Conservation (phyloP, 2,329 filamentous ascomycete genomes). For the Aspergillus uvarum region DNA sequence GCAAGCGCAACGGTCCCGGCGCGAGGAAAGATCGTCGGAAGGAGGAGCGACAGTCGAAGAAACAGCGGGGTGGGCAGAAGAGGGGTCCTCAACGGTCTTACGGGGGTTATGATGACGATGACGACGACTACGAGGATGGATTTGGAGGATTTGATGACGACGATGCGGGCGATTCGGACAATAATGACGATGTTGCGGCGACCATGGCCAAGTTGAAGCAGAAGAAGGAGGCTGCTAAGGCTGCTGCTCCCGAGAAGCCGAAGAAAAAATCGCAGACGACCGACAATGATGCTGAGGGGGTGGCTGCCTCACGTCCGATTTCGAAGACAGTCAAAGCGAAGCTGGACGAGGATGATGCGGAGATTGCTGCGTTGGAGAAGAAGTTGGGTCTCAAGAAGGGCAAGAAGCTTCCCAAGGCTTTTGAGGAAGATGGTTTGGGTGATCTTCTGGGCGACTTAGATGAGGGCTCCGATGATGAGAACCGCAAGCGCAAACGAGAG, state of each 20-base stretch:
- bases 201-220: conserved; percentile 35
- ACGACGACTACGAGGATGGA: conserved; percentile 30
- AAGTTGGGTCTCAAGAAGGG: conserved; percentile 79
- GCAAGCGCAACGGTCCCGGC: conserved; percentile 31
- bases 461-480: conserved; percentile 52
- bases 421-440: conserved; percentile 79
- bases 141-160: conserved; percentile 26
- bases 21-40: conserved; percentile 67
- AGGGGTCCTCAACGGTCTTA: conserved; percentile 10
- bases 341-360: conserved; percentile 77
- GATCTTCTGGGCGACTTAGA: conserved; percentile 71
- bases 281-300: conserved; percentile 25
- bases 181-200: conserved; percentile 20
- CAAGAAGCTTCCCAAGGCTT: conserved; percentile 70
- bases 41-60: conserved; percentile 63
- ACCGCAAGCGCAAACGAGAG: conserved; percentile 60
- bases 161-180: conserved; percentile 20
- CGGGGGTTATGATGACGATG: conserved; percentile 21
- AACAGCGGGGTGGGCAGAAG: conserved; percentile 39
- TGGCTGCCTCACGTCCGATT: conserved; percentile 30
- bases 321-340: conserved; percentile 56
- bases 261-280: conserved; percentile 27
- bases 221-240: conserved; percentile 16
- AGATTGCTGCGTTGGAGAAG: conserved; percentile 83
- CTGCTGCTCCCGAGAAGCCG: neutral